phyloP scores from a whole-genome alignment of 805 yeast species.

The Kodamaea neixiangensis region DNA sequence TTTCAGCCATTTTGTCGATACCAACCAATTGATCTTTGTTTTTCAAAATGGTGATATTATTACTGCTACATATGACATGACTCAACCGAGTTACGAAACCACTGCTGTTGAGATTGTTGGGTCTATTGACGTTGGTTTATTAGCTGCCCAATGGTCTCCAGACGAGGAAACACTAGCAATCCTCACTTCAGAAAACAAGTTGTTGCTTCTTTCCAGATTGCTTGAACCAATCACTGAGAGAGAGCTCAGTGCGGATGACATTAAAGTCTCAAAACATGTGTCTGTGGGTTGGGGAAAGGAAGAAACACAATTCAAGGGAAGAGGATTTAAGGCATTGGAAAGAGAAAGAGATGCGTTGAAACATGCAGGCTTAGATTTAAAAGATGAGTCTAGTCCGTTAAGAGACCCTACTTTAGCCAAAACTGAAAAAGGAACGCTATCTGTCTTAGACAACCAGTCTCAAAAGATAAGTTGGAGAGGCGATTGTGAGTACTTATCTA shows the following conservation, averaged over 20 bases:
- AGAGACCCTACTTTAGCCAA: conserved; percentile 88
- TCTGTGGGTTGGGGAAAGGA: conserved; percentile 98
- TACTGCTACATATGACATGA: conserved; percentile 60
- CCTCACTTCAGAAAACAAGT: conserved; percentile 59
- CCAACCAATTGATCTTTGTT: conserved; percentile 64
- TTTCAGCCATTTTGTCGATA: conserved; percentile 70
- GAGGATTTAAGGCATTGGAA: conserved; percentile 81
- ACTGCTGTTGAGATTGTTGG: conserved; percentile 79
- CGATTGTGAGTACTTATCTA: conserved; percentile 81
- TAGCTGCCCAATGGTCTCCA: conserved; percentile 81
- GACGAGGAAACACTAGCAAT: conserved; percentile 86
- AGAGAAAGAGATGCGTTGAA: conserved; percentile 58
- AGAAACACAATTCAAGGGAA: conserved; percentile 95
- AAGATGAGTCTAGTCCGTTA: conserved; percentile 54
- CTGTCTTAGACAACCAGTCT: conserved; percentile 52
- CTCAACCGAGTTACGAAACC: conserved; percentile 47
- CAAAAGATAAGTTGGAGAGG: conserved; percentile 88
- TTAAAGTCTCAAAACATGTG: conserved; percentile 73
- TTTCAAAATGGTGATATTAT: conserved; percentile 76
- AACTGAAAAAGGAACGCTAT: conserved; percentile 66
- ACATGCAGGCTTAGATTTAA: conserved; percentile 69
- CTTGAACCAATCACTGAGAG: conserved; percentile 80
- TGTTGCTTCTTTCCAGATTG: conserved; percentile 67
- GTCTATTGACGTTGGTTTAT: conserved; percentile 72
- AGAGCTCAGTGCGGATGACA: conserved; percentile 58